A percentile compares a stretch with the other conserved stretches of the same genome.
Conservation (phyloP, 2,329 filamentous ascomycete species). For the Gnomoniopsis sp. region DNA sequence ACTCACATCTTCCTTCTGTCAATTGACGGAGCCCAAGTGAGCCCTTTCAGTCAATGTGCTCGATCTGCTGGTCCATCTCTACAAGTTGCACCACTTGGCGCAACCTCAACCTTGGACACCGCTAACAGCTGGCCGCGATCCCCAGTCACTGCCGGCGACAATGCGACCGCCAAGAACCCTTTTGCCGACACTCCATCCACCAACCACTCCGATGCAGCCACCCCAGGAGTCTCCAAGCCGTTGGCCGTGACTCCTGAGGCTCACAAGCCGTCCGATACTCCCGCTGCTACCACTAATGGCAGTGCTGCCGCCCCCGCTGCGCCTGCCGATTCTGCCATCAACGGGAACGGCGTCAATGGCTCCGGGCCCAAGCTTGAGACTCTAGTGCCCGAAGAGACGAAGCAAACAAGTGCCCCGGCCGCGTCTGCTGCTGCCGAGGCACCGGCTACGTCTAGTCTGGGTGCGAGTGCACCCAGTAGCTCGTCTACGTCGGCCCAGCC, state of each 20-base stretch:
- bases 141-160: constrained; percentile 11
- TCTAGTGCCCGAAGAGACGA: constrained; percentile 6
- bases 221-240: constrained; percentile 1
- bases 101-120: not conserved
- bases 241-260: constrained; percentile 7
- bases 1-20: not conserved
- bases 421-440: constrained; percentile 1
- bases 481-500: constrained; percentile 1
- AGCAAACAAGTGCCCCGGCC: constrained; percentile 8
- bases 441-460: not conserved
- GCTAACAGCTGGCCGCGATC: constrained; percentile 6
- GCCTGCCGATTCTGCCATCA: not conserved
- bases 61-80: not conserved
- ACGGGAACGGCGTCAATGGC: constrained; percentile 7
- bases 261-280: constrained; percentile 7
- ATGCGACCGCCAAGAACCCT: constrained; percentile 13
- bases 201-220: constrained; percentile 5
- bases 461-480: not conserved
- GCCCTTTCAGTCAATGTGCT: not conserved
- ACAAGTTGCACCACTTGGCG: constrained; percentile 2
- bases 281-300: constrained; percentile 8
- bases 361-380: constrained; percentile 7
- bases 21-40: constrained; percentile 6
- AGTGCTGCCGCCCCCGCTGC: not conserved
- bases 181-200: not conserved